A percentile compares a stretch with the other conserved stretches of the same genome.
phyloP scores from a whole-genome alignment of 2,329 filamentous ascomycete genomes.

The Biscogniauxia mediterranea region DNA sequence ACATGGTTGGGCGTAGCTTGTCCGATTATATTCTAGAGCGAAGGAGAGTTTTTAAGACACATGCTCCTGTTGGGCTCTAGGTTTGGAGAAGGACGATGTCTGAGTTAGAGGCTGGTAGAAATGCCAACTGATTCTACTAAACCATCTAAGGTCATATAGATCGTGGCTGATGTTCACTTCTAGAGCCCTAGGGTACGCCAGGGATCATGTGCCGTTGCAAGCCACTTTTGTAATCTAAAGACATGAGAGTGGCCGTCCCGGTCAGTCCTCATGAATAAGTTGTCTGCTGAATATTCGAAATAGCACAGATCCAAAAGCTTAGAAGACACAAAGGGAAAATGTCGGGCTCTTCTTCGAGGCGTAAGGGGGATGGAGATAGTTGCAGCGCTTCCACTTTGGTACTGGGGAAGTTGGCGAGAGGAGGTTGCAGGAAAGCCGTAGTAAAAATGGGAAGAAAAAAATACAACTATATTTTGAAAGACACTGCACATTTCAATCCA shows the following conservation, averaged over 20 bases:
- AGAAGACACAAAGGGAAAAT: background rate
- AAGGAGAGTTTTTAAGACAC: background rate
- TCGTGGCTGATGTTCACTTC: background rate
- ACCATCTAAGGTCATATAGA: background rate
- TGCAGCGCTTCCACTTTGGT: no score
- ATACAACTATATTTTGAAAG: no score
- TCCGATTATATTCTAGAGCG: background rate
- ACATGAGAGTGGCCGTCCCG: background rate
- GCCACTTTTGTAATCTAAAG: background rate
- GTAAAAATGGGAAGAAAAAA: no score
- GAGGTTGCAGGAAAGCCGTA: no score
- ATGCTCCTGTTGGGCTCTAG: background rate
- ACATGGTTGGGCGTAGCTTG: background rate
- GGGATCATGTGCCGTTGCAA: background rate
- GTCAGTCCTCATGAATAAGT: background rate
- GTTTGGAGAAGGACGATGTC: background rate
- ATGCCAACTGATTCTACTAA: background rate
- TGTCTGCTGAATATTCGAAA: background rate
- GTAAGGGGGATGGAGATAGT: no score
- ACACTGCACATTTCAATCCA: no score
- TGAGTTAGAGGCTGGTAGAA: background rate
- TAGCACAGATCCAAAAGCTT: background rate
- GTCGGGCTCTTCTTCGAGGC: background rate
- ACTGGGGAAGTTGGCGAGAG: no score
- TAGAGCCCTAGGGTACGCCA: background rate